Evolutionary conservation across 768 basidiomycete genomes (phyloP).

Genomic region (Galerina sulciceps): DNA sequence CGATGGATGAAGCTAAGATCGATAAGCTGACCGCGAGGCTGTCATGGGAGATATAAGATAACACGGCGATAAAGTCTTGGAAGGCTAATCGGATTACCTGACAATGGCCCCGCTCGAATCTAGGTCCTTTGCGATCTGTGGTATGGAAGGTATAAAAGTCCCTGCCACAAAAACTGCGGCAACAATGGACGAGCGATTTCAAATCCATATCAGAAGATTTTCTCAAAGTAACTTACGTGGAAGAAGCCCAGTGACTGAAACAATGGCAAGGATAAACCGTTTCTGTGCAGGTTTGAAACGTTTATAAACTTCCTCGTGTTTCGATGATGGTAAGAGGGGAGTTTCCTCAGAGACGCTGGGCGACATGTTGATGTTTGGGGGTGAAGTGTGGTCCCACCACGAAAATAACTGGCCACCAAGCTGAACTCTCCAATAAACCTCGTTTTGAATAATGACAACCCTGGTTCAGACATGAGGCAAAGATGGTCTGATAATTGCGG

Average conservation of each 20-base stretch:
- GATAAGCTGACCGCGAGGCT: constrained; percentile 36
- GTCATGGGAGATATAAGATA: not conserved
- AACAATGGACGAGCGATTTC: not conserved
- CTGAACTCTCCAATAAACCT: too few relatives aligned
- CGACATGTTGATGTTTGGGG: not conserved
- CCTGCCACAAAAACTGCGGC: constrained; percentile 21
- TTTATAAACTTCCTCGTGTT: constrained; percentile 20
- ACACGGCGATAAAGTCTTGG: too few relatives aligned
- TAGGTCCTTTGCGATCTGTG: constrained; percentile 27
- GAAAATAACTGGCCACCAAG: too few relatives aligned
- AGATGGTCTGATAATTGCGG: too few relatives aligned
- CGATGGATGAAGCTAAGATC: constrained; percentile 33
- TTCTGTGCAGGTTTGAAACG: constrained; percentile 21
- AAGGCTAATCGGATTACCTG: constrained; percentile 10
- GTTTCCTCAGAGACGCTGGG: constrained; percentile 9
- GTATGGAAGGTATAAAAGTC: constrained; percentile 30
- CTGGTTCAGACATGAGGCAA: too few relatives aligned
- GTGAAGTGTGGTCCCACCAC: too few relatives aligned
- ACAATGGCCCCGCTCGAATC: constrained; percentile 23
- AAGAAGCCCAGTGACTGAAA: constrained; percentile 17
- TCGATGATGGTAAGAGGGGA: constrained; percentile 6
- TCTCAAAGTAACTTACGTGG: constrained; percentile 10
- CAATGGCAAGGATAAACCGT: constrained; percentile 17
- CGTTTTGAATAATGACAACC: too few relatives aligned
- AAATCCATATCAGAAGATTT: not conserved